Conservation (phyloP, 176 grass and related monocot genomes). For the Puya raimondii region DNA sequence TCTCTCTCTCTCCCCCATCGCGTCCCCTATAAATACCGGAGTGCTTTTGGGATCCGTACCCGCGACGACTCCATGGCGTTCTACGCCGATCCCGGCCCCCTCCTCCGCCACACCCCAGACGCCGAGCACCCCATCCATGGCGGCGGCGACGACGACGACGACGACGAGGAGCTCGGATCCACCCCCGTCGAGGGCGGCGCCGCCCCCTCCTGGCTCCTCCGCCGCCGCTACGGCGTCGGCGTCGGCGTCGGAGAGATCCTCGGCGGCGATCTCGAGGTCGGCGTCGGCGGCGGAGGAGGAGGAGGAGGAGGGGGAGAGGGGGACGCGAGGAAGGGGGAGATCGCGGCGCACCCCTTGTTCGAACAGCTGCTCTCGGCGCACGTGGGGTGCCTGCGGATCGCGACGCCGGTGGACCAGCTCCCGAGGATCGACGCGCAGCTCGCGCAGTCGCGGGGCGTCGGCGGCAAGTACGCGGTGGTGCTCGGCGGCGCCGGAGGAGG, state of each 20-base stretch:
- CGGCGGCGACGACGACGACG: conserved; percentile 1
- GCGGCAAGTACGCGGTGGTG: conserved; percentile 25
- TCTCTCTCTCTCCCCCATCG: too few relatives aligned
- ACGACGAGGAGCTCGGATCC: conserved; percentile 8
- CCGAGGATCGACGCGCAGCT: conserved; percentile 89
- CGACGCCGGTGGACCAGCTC: conserved; percentile 94
- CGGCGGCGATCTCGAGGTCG: conserved; percentile 2
- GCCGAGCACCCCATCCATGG: conserved; percentile 25
- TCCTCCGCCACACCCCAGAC: conserved; percentile 18
- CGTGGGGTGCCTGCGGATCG: conserved; percentile 83
- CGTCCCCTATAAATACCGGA: too few relatives aligned
- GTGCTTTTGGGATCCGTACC: too few relatives aligned
- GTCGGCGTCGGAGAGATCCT: neutral
- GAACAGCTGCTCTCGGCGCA: conserved; percentile 86
- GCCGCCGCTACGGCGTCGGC: neutral
- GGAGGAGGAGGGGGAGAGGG: conserved; percentile 32
- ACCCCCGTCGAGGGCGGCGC: neutral
- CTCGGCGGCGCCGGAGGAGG: conserved; percentile 24
- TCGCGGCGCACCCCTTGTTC: conserved; percentile 86
- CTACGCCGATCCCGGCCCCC: conserved; percentile 26
- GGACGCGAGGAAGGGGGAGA: conserved; percentile 68
- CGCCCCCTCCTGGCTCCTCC: neutral
- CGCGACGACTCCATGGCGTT: conserved; percentile 18
- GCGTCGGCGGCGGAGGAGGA: conserved; percentile 19
- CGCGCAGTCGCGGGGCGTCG: conserved; percentile 43